Percentiles rank a stretch among this genome's conserved stretches.
phyloP scores from a whole-genome alignment of 345 rosid species.

The Isatis tinctoria region DNA sequence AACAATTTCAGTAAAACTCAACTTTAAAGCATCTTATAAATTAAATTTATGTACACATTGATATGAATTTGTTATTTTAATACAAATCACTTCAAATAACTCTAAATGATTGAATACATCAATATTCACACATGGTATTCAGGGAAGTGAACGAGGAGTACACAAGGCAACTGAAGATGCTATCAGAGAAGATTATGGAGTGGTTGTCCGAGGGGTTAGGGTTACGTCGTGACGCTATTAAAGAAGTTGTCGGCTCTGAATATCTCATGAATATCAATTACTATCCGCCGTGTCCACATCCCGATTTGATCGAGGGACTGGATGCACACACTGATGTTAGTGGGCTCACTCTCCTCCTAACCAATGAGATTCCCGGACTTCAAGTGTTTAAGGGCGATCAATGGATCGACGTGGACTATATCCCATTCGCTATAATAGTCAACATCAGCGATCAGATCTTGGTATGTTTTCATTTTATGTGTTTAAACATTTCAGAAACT shows the following conservation, averaged over 20 bases:
- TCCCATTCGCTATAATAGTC: slow-evolving; percentile 57
- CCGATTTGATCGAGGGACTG: slow-evolving; percentile 60
- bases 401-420: slow-evolving; percentile 54
- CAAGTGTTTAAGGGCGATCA: slow-evolving; percentile 51
- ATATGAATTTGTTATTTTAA: too few relatives aligned
- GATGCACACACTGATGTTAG: slow-evolving; percentile 55
- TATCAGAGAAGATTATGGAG: slow-evolving; percentile 44
- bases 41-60: too few relatives aligned
- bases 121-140: too few relatives aligned
- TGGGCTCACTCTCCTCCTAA: slow-evolving; percentile 51
- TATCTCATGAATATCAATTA: slow-evolving; percentile 62
- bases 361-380: slow-evolving; percentile 65
- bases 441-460: slow-evolving; percentile 62
- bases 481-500: not conserved
- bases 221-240: slow-evolving; percentile 37
- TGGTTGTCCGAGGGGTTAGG: slow-evolving; percentile 48
- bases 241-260: slow-evolving; percentile 45
- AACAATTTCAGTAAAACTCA: too few relatives aligned
- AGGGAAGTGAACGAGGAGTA: slow-evolving; percentile 72
- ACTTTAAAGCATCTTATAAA: too few relatives aligned
- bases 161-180: slow-evolving; percentile 26
- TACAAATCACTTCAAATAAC: too few relatives aligned
- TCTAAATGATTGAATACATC: too few relatives aligned
- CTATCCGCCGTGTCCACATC: slow-evolving; percentile 46
- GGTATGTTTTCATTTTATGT: not conserved